These are phyloP conservation scores for Plasmodium cynomolgi DNA, from an alignment of 169 alveolate species.

Conservation along the genomic window DNA sequence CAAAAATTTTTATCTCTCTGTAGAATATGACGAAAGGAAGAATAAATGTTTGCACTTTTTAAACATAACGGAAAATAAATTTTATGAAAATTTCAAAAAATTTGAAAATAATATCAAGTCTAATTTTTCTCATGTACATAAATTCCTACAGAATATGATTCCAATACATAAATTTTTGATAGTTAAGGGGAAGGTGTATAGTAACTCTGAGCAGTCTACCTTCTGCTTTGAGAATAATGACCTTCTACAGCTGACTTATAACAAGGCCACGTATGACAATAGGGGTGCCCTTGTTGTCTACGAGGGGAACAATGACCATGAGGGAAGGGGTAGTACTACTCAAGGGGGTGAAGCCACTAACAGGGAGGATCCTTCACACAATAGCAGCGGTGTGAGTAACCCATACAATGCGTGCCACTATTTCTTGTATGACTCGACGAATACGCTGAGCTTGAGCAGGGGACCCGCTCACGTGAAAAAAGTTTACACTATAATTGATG, in stretches of 20 bases:
- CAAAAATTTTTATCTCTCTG: slow-evolving; percentile 31
- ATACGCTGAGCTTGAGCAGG: not conserved
- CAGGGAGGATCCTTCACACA: not conserved
- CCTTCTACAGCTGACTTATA: slow-evolving; percentile 32
- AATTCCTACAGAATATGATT: slow-evolving; percentile 49
- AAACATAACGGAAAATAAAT: slow-evolving; percentile 62
- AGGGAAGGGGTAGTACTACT: not conserved
- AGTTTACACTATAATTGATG: slow-evolving; percentile 28
- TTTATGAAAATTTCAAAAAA: slow-evolving; percentile 69
- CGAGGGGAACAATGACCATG: slow-evolving; percentile 3
- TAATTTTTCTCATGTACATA: slow-evolving; percentile 25
- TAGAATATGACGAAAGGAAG: slow-evolving; percentile 68
- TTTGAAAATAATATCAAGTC: slow-evolving; percentile 56
- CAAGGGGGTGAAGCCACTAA: not conserved
- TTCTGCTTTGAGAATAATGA: slow-evolving; percentile 12
- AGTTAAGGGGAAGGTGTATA: slow-evolving; percentile 35
- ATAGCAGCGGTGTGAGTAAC: not conserved
- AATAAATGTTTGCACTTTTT: slow-evolving; percentile 63
- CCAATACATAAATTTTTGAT: slow-evolving; percentile 53
- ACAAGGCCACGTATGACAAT: not conserved
- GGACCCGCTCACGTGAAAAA: not conserved
- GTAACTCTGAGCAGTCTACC: slow-evolving; percentile 12
- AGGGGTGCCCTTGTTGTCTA: slow-evolving; percentile 20
- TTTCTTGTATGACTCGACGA: slow-evolving; percentile 15
- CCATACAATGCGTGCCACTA: not conserved